Conservation (phyloP, 1,139 yeast genomes). For the Kodamaea ohmeri region DNA sequence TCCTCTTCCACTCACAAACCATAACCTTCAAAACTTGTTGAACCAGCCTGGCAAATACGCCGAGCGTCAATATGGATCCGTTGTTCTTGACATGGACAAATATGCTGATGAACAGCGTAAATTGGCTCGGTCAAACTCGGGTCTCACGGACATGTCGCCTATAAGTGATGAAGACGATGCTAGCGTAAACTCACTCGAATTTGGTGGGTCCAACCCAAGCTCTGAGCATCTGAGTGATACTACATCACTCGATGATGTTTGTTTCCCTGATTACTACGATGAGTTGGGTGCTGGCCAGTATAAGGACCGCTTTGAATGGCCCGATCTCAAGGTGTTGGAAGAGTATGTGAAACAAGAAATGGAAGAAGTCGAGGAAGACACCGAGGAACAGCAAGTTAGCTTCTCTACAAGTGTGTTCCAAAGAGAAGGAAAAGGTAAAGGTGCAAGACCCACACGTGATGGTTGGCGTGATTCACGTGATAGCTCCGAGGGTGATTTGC, state of each 20-base stretch:
- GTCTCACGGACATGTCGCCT: neutral
- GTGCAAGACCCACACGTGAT: neutral
- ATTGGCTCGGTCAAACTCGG: conserved; percentile 16
- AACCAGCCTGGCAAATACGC: conserved; percentile 7
- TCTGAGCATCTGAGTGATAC: conserved; percentile 72
- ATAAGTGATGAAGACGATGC: conserved; percentile 17
- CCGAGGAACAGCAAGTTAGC: conserved; percentile 15
- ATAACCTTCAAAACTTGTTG: conserved; percentile 32
- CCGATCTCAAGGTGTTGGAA: conserved; percentile 70
- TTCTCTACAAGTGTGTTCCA: conserved; percentile 25
- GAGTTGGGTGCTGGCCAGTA: conserved; percentile 23
- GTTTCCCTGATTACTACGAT: conserved; percentile 37
- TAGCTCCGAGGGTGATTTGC: no score
- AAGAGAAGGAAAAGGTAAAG: conserved; percentile 9
- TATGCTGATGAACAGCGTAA: conserved; percentile 38
- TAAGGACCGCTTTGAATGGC: conserved; percentile 53
- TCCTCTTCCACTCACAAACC: conserved; percentile 37
- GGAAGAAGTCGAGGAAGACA: conserved; percentile 29
- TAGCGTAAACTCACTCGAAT: conserved; percentile 32
- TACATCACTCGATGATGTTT: conserved; percentile 77
- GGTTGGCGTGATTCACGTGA: neutral
- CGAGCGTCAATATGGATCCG: conserved; percentile 20
- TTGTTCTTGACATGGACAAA: conserved; percentile 41
- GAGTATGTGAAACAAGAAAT: conserved; percentile 75
- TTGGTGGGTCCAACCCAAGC: conserved; percentile 65